A percentile compares a stretch with the other conserved stretches of the same genome.
These are phyloP conservation scores for Prunus salicina DNA, from an alignment of 306 rosid genomes.

Conservation along the genomic window DNA sequence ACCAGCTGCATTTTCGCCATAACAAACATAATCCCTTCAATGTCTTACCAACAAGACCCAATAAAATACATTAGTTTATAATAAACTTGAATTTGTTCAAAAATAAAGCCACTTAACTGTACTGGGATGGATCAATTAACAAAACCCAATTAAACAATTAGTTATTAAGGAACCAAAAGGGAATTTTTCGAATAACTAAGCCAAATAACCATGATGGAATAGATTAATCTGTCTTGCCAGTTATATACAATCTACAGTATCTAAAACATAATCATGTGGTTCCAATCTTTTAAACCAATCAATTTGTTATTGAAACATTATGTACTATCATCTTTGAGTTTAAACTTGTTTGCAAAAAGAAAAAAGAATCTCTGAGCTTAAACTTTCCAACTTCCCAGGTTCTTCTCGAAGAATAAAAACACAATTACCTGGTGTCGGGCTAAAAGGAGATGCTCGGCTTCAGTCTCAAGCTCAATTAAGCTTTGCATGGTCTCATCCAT, in stretches of 20 bases:
- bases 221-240: neutral
- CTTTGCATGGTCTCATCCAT: conserved; percentile 57
- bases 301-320: neutral
- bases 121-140: neutral
- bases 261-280: neutral
- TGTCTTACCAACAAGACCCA: neutral
- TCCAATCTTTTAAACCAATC: neutral
- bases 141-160: neutral
- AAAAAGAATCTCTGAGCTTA: neutral
- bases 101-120: neutral
- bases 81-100: no score
- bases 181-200: neutral
- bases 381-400: neutral
- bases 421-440: conserved; percentile 61
- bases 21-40: conserved; percentile 12
- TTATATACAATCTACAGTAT: neutral
- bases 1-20: conserved; percentile 47
- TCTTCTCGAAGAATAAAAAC: neutral
- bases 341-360: no score
- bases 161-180: neutral
- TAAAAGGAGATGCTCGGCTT: conserved; percentile 75
- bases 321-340: neutral
- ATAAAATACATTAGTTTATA: neutral
- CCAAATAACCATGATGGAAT: neutral
- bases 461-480: conserved; percentile 62